These are phyloP conservation scores for Cucumis cinereus DNA, from an alignment of 306 rosid species.

Conservation along the genomic window DNA sequence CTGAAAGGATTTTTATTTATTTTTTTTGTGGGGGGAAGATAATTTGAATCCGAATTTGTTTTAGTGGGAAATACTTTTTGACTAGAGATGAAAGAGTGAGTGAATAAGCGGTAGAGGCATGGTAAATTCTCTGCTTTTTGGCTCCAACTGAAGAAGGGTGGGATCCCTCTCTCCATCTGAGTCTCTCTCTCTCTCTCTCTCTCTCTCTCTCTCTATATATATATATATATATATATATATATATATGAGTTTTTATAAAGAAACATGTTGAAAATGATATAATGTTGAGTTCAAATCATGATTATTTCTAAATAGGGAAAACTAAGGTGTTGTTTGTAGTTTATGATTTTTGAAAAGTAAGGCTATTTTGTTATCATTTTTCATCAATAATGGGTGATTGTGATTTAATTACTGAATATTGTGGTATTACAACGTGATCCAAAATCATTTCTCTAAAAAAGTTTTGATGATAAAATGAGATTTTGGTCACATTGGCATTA, in stretches of 20 bases:
- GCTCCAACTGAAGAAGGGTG: neutral
- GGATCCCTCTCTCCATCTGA: no score
- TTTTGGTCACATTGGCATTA: neutral
- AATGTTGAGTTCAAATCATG: no score
- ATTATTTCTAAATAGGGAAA: no score
- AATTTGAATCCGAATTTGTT: neutral
- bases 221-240: no score
- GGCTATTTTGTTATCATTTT: no score
- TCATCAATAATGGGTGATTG: no score
- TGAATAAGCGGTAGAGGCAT: neutral
- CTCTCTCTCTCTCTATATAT: no score
- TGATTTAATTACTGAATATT: neutral
- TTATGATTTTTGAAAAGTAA: no score
- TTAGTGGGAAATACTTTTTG: neutral
- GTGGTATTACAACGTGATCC: neutral
- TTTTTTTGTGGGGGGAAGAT: neutral
- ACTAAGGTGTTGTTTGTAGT: neutral
- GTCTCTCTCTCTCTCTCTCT: no score
- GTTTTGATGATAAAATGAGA: neutral
- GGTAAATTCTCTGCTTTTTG: neutral
- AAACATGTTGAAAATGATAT: neutral
- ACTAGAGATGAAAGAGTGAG: neutral
- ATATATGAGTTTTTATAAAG: neutral
- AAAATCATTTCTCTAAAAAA: neutral
- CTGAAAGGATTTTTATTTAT: neutral